phyloP scores from a whole-genome alignment of 768 basidiomycete species.

The Pleurotus giganteus region DNA sequence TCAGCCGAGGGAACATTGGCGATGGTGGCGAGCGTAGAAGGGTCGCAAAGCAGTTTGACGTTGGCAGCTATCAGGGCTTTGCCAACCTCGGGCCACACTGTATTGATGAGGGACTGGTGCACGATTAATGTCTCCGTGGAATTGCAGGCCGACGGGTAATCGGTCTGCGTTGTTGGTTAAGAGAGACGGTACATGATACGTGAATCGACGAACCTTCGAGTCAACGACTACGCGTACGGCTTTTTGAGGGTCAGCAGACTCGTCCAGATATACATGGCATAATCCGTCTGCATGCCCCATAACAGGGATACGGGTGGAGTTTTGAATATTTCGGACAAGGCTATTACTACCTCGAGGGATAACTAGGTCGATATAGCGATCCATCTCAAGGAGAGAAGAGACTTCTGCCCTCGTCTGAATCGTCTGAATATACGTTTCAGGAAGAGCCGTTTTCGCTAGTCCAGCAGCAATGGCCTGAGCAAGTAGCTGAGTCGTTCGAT shows the following conservation, averaged over 20 bases:
- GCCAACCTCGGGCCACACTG: slow-evolving; percentile 83
- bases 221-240: slow-evolving; percentile 83
- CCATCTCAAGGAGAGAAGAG: slow-evolving; percentile 78
- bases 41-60: slow-evolving; percentile 82
- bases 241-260: slow-evolving; percentile 73
- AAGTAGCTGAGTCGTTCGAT: slow-evolving; percentile 72
- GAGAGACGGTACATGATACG: background rate
- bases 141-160: slow-evolving; percentile 97
- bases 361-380: slow-evolving; percentile 93
- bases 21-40: slow-evolving; percentile 57
- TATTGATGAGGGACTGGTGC: slow-evolving; percentile 67
- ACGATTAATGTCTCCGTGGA: slow-evolving; percentile 86
- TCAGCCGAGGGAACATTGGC: slow-evolving; percentile 35
- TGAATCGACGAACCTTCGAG: slow-evolving; percentile 68
- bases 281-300: slow-evolving; percentile 99
- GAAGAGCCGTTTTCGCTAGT: slow-evolving; percentile 68
- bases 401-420: slow-evolving; percentile 93
- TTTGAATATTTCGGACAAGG: slow-evolving; percentile 87
- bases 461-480: slow-evolving; percentile 79
- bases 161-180: slow-evolving; percentile 47
- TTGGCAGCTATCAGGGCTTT: slow-evolving; percentile 61
- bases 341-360: slow-evolving; percentile 94
- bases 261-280: slow-evolving; percentile 88
- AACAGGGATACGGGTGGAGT: slow-evolving; percentile 88
- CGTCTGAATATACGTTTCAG: slow-evolving; percentile 82